Percentiles rank a stretch among this genome's conserved stretches.
Conservation (phyloP, 2,329 filamentous ascomycete species). For the Nemania sp. region DNA sequence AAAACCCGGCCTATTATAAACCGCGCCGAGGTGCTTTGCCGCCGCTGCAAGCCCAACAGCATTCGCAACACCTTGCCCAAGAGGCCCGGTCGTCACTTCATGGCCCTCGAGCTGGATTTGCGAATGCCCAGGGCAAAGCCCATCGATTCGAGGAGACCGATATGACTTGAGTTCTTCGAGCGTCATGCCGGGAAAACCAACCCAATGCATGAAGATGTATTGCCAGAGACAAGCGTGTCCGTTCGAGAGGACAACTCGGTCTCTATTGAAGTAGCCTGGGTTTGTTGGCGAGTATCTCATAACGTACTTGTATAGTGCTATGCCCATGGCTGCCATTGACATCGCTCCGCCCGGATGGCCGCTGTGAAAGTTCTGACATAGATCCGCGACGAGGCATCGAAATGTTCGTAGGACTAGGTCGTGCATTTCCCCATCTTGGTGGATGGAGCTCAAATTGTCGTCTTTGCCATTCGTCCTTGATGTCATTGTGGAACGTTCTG, state of each 20-base stretch:
- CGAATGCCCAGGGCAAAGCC: constrained; percentile 64
- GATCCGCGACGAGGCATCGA: too few species aligned
- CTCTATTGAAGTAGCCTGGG: constrained; percentile 67
- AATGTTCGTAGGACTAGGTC: too few species aligned
- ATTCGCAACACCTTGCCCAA: constrained; percentile 68
- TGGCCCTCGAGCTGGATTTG: constrained; percentile 67
- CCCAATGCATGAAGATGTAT: constrained; percentile 63
- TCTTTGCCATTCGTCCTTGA: too few species aligned
- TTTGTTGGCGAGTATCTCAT: constrained; percentile 69
- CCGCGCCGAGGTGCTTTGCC: constrained; percentile 63
- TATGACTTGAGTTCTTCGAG: constrained; percentile 66
- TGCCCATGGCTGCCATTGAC: constrained; percentile 54
- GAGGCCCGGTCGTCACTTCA: constrained; percentile 68
- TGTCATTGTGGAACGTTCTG: too few species aligned
- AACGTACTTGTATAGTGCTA: constrained; percentile 61
- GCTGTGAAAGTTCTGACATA: too few species aligned
- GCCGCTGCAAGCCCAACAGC: constrained; percentile 68
- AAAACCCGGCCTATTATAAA: constrained; percentile 62
- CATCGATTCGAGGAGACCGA: constrained; percentile 56
- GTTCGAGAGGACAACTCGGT: constrained; percentile 71
- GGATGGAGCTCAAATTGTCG: too few species aligned
- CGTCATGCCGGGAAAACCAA: constrained; percentile 63
- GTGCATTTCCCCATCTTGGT: too few species aligned
- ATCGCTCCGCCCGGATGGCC: too few species aligned
- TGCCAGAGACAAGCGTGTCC: constrained; percentile 64